Evolutionary conservation across 768 basidiomycete species (phyloP), one percentile per base, ranked within the genome.

Genomic region (Chlorophyllum brunneum): DNA sequence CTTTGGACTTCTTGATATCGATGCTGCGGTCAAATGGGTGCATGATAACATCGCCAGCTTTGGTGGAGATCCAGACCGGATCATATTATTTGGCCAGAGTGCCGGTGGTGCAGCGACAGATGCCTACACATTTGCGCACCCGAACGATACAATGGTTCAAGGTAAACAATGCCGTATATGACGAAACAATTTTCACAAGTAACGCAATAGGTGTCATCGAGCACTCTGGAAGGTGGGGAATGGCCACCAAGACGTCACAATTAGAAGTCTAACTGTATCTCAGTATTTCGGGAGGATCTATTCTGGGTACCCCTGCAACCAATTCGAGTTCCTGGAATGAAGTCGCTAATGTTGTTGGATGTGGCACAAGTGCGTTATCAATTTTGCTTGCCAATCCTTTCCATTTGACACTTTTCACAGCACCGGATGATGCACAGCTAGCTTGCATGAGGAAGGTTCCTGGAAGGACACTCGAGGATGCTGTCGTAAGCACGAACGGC

Each of bases 11-110:
- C 66, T 73, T 20, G 73, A 75, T 44, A 39, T 66, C 6, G 64
- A 70, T 16, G 68, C 70, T 20, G 76, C 69, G n/a, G 66, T 78
- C 5, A 56, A 75, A 54, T 78, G 76, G 78, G 69, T 78, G 3
- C 68, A 73, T 37, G 63, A 70, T 42, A 75, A 80, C 56, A 79
- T 80, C 43, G 69, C 65, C n/a, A 65, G 59, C 7, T 80, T 79
- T 45, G 71, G 71, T 24, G 71, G 71, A 18, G 71, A 72, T 56
- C 71, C 70, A 4, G 58, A 67, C 4, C 65, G 77, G 46, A 64
- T 73, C 27, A 60, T 61, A 11, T 40, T 74, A 15, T 70, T 69
- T 39, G 72, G 72, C 6, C 65, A 72, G 48, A 71, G 70, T 53
- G 71, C 72, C 22, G 72, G 71, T 2, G 67, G 63, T 41, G 61